Conservation (phyloP, 1,284 basidiomycete genomes). For the Tilletia indica region DNA sequence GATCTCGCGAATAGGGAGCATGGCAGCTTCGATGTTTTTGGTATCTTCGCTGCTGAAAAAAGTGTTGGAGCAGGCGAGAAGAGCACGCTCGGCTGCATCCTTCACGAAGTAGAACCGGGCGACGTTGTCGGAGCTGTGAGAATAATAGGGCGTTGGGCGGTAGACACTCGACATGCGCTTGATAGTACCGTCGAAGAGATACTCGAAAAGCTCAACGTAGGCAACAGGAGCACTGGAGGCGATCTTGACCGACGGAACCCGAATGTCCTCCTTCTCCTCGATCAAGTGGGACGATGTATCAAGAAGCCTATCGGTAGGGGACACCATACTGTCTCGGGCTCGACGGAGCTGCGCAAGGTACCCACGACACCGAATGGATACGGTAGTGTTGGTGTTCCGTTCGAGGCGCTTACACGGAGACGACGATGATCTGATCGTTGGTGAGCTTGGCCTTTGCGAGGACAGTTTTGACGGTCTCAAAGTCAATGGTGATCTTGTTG, state of each 20-base stretch:
- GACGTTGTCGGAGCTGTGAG: slow-evolving; percentile 17
- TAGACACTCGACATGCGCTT: slow-evolving; percentile 52
- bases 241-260: slow-evolving; percentile 26
- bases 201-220: slow-evolving; percentile 38
- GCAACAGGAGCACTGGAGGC: slow-evolving; percentile 24
- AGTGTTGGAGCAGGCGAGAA: slow-evolving; percentile 43
- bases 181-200: slow-evolving; percentile 51
- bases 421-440: no score
- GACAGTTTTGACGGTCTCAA: slow-evolving; percentile 50
- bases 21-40: neutral
- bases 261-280: slow-evolving; percentile 1
- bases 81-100: slow-evolving; percentile 51
- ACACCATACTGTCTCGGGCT: no score
- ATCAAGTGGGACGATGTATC: no score
- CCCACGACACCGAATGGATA: slow-evolving; percentile 45
- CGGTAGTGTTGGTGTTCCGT: no score
- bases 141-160: slow-evolving; percentile 9
- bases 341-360: no score
- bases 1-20: slow-evolving; percentile 20
- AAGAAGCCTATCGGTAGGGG: no score
- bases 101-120: slow-evolving; percentile 48
- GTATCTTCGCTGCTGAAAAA: neutral
- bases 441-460: no score
- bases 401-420: no score
- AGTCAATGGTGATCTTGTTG: slow-evolving; percentile 72